phyloP scores from a whole-genome alignment of 2,329 filamentous ascomycete genomes.

The Xylaria sp. region DNA sequence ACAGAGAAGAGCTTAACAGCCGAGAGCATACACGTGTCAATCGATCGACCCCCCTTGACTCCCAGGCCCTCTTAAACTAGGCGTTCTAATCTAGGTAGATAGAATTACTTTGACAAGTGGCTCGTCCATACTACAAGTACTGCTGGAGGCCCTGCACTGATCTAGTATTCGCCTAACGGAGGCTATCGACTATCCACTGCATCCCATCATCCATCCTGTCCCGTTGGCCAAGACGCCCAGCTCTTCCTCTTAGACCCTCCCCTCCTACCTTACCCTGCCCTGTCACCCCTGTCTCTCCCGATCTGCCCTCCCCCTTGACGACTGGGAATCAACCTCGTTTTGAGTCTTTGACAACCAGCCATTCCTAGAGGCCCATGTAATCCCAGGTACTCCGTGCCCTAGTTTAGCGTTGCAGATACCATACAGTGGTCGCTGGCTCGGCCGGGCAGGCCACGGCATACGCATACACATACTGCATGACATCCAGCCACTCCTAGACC shows the following conservation, averaged over 20 bases:
- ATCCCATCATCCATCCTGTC: too few relatives aligned
- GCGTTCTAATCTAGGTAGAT: background rate
- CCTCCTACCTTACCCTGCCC: too few relatives aligned
- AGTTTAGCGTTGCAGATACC: conserved; percentile 30
- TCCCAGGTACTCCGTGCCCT: conserved; percentile 37
- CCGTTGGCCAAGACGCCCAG: too few relatives aligned
- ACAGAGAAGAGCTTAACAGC: background rate
- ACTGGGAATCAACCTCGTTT: conserved; percentile 42
- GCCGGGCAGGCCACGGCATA: conserved; percentile 23
- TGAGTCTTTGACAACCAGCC: conserved; percentile 20
- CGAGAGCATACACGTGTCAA: background rate
- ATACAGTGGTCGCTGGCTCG: conserved; percentile 20
- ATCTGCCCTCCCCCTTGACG: conserved; percentile 29
- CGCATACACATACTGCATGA: conserved; percentile 40
- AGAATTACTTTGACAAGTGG: too few relatives aligned
- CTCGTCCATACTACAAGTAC: too few relatives aligned
- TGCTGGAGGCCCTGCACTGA: too few relatives aligned
- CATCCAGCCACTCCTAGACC: conserved; percentile 35
- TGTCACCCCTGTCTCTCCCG: conserved; percentile 28
- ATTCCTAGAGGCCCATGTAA: conserved; percentile 12
- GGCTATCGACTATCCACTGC: too few relatives aligned
- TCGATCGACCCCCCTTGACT: background rate
- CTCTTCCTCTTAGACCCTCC: too few relatives aligned
- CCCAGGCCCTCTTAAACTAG: background rate
- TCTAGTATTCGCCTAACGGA: too few relatives aligned